These are phyloP conservation scores for Orbilia quercus DNA, from an alignment of 2,329 filamentous ascomycete species.

Conservation along the genomic window DNA sequence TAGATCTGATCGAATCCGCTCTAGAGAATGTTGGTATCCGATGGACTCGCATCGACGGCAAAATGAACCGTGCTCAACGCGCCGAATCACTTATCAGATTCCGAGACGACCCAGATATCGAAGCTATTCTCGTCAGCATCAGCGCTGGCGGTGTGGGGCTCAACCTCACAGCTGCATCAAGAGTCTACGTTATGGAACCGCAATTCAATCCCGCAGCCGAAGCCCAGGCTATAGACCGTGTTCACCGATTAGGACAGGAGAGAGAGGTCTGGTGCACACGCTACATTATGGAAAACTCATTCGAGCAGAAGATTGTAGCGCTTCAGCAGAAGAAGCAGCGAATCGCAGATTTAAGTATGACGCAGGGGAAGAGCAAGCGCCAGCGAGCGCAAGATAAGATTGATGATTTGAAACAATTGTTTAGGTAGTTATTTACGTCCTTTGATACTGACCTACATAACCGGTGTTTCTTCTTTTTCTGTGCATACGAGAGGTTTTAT, in stretches of 20 bases:
- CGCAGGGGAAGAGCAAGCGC: constrained; percentile 68
- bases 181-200: constrained; percentile 98
- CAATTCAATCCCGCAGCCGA: constrained; percentile 97
- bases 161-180: constrained; percentile 63
- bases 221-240: constrained; percentile 88
- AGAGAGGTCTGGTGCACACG: constrained; percentile 86
- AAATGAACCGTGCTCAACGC: constrained; percentile 56
- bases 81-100: constrained; percentile 59
- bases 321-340: constrained; percentile 93
- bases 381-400: constrained; percentile 54
- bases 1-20: constrained; percentile 57
- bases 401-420: constrained; percentile 48
- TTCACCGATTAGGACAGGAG: constrained; percentile 89
- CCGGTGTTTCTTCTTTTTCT: background rate
- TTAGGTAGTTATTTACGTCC: constrained; percentile 35
- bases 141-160: constrained; percentile 61
- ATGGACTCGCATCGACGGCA: constrained; percentile 61
- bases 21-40: constrained; percentile 59
- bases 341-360: constrained; percentile 87
- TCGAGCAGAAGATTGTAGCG: constrained; percentile 92
- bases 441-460: background rate
- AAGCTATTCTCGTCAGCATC: constrained; percentile 61
- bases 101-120: constrained; percentile 57
- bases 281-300: constrained; percentile 76
- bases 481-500: too few species aligned